Evolutionary conservation across 176 grass and related monocot genomes (phyloP), one percentile per base, ranked within the genome.

Genomic region (Aegilops longissima): DNA sequence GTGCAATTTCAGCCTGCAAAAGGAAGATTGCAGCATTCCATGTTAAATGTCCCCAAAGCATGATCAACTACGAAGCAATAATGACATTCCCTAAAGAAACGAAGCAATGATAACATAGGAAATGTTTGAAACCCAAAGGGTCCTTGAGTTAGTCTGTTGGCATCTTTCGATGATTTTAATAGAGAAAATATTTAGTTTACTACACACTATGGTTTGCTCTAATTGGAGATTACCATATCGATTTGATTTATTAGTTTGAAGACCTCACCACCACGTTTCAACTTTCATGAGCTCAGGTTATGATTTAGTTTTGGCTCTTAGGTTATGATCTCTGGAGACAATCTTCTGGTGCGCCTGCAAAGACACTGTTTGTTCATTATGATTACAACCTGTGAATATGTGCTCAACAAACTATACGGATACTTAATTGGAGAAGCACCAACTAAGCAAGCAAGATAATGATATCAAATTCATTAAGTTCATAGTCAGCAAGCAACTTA

Each of bases 1-100:
- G 89, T 4, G 82, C 90, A 58, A 96, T 98, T 82, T 98, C 94
- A 61, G 92, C 94, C 97, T 98, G 74, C 23, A 36, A 14, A 72
- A 47, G 61, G 40, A 24, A 14, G 33, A 73, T 9, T 20, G 11
- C 21, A 36, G 9, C 34, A 66, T 24, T 17, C 8, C 42, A 79
- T 74, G 68, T 62, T 63, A 21, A 0, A 23, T 30, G 11, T 71
- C 14, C 12, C 38, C 61, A 85, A 76, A 66, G 61, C 23, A 23
- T 66, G n/a, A 74, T 23, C 23, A 74, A 40, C 40, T 66, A 44
- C 14, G 17, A 54, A 80, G 23, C 34, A 18, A 54, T 54, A 54
- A 18, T 54, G 5, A 18, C 51, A 54, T 54, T 2, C 16, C 16
- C 16, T 54, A 54, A 54, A 52, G 49, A 6, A 54, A 54, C 14